phyloP scores from a whole-genome alignment of 768 basidiomycete species.

The Hemileccinum rubropunctum region DNA sequence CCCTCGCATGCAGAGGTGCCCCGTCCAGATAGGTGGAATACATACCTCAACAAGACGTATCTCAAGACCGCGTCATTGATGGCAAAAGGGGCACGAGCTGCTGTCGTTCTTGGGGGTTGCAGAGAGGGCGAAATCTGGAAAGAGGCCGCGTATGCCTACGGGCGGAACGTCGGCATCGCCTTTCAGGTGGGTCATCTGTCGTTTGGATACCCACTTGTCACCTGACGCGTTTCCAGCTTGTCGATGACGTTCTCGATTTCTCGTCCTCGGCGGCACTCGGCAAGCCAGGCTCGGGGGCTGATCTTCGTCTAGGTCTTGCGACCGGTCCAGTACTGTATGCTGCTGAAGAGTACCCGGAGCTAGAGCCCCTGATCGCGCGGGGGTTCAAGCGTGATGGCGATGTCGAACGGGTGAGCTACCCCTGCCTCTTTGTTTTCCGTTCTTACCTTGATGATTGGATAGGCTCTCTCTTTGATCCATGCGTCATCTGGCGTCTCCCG shows the following conservation, averaged over 20 bases:
- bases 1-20: constrained; percentile 27
- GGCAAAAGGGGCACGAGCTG: constrained; percentile 82
- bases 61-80: constrained; percentile 89
- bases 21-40: constrained; percentile 60
- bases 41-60: constrained; percentile 91
- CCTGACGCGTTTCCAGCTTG: constrained; percentile 53
- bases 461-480: constrained; percentile 62
- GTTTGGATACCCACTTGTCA: not conserved
- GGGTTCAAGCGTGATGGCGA: constrained; percentile 79
- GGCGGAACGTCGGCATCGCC: constrained; percentile 88
- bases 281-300: constrained; percentile 82
- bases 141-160: constrained; percentile 89
- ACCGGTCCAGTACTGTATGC: constrained; percentile 87
- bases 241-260: constrained; percentile 95
- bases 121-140: constrained; percentile 77
- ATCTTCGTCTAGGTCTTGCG: constrained; percentile 78
- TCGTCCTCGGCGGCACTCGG: constrained; percentile 77
- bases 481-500: constrained; percentile 73
- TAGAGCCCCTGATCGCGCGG: constrained; percentile 75
- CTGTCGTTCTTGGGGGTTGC: constrained; percentile 85
- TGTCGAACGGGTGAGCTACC: constrained; percentile 61
- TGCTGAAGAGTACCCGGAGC: constrained; percentile 75
- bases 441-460: not conserved
- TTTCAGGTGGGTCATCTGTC: constrained; percentile 68
- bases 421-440: not conserved